Evolutionary conservation across 805 yeast genomes (phyloP).

Genomic region (Wickerhamomyces kurtzmanii): DNA sequence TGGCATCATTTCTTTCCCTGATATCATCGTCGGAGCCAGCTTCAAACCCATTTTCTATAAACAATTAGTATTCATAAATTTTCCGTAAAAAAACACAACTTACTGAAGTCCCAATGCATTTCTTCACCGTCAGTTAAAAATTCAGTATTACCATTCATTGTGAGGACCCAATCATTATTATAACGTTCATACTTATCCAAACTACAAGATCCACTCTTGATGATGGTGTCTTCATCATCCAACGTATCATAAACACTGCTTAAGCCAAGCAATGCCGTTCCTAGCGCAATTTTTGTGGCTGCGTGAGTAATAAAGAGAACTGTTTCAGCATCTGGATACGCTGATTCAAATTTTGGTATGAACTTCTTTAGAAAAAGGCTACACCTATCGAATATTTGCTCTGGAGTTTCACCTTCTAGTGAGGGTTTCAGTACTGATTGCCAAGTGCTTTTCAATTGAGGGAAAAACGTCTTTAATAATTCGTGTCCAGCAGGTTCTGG

Average conservation of each 20-base stretch:
- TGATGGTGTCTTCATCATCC: conserved; percentile 32
- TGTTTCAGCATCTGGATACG: conserved; percentile 50
- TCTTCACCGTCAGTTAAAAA: conserved; percentile 76
- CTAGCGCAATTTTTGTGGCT: conserved; percentile 83
- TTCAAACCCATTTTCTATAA: conserved; percentile 42
- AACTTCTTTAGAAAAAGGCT: conserved; percentile 42
- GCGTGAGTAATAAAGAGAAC: conserved; percentile 85
- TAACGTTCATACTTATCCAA: conserved; percentile 48
- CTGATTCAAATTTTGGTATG: conserved; percentile 43
- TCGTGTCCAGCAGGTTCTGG: conserved; percentile 59
- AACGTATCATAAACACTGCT: conserved; percentile 40
- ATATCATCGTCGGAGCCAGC: conserved; percentile 90
- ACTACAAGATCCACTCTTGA: conserved; percentile 80
- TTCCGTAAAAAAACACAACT: too few relatives aligned
- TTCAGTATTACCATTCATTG: conserved; percentile 63
- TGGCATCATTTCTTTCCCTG: conserved; percentile 33
- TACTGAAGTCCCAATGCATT: conserved; percentile 85
- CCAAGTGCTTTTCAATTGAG: conserved; percentile 36
- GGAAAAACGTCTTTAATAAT: conserved; percentile 43
- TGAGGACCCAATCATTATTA: conserved; percentile 43
- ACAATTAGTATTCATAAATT: conserved; percentile 2
- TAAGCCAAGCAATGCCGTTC: conserved; percentile 60
- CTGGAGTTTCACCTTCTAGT: conserved; percentile 62
- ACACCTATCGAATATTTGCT: conserved; percentile 59
- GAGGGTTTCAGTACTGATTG: conserved; percentile 52